Evolutionary conservation across 441 rosid species (phyloP).

Genomic region (Populus hybrid): DNA sequence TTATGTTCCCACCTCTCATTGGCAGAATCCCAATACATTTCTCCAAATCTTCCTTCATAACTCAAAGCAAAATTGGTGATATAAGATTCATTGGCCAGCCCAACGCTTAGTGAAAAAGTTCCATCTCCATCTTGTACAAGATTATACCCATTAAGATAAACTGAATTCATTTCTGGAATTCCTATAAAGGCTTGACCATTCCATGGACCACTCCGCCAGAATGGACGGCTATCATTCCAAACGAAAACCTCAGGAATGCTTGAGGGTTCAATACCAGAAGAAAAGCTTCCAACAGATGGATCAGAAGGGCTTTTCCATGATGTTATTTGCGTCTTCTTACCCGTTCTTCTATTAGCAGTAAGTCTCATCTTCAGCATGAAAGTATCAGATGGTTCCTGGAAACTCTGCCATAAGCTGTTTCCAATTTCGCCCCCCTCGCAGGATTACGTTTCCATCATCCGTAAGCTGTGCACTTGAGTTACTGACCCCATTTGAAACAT

Average conservation of each 20-base stretch:
- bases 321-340: slow-evolving; percentile 23
- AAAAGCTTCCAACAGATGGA: slow-evolving; percentile 50
- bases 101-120: not conserved
- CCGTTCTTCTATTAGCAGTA: slow-evolving; percentile 17
- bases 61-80: slow-evolving; percentile 22
- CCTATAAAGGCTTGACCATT: slow-evolving; percentile 44
- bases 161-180: slow-evolving; percentile 25
- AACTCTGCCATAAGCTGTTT: too few relatives aligned
- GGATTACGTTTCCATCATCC: slow-evolving; percentile 43
- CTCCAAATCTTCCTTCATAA: slow-evolving; percentile 20
- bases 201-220: slow-evolving; percentile 53
- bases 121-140: slow-evolving; percentile 26
- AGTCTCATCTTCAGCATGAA: slow-evolving; percentile 30
- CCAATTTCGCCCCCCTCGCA: slow-evolving; percentile 20
- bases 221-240: slow-evolving; percentile 33
- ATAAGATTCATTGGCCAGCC: slow-evolving; percentile 1
- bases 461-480: slow-evolving; percentile 35
- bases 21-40: not conserved
- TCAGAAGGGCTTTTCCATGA: slow-evolving; percentile 48
- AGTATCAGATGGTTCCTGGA: slow-evolving; percentile 35
- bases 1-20: slow-evolving; percentile 9
- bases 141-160: slow-evolving; percentile 28
- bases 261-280: slow-evolving; percentile 25
- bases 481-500: slow-evolving; percentile 6
- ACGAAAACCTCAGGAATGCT: slow-evolving; percentile 38